A percentile compares a stretch with the other conserved stretches of the same genome.
These are phyloP conservation scores for Litchi chinensis DNA, from an alignment of 345 rosid species.

Conservation along the genomic window DNA sequence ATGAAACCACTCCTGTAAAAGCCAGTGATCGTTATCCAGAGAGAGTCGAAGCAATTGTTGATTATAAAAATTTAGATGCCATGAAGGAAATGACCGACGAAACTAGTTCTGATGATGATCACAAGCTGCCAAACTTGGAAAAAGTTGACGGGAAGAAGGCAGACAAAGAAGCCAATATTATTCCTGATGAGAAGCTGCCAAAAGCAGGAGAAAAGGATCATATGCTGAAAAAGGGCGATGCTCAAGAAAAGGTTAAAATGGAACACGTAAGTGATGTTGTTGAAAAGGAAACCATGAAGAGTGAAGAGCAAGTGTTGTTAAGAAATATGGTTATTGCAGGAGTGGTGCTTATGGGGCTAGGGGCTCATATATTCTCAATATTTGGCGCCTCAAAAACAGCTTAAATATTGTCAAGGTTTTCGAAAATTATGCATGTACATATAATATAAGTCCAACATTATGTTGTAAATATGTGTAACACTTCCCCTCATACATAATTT, in stretches of 20 bases:
- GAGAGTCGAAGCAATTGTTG: background rate
- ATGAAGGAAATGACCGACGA: too few species aligned
- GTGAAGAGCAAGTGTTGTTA: background rate
- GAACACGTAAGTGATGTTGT: background rate
- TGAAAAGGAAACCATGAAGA: background rate
- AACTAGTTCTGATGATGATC: too few species aligned
- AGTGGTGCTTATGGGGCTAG: conserved; percentile 3
- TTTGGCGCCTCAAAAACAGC: background rate
- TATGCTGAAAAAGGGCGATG: too few species aligned
- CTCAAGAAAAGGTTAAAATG: background rate
- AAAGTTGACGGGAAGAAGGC: too few species aligned
- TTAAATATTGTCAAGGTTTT: background rate
- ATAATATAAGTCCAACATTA: too few species aligned
- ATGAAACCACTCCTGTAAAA: background rate
- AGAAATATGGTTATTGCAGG: background rate
- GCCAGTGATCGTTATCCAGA: too few species aligned
- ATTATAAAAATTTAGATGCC: background rate
- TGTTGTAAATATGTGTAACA: too few species aligned
- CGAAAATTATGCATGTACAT: too few species aligned
- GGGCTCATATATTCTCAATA: background rate
- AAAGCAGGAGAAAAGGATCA: background rate
- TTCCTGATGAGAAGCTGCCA: background rate
- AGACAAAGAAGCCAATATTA: too few species aligned
- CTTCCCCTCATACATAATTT: too few species aligned
- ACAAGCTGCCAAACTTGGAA: too few species aligned